A percentile compares a stretch with the other conserved stretches of the same genome.
Conservation (phyloP, 208 protist species). For the Leishmania arabica region DNA sequence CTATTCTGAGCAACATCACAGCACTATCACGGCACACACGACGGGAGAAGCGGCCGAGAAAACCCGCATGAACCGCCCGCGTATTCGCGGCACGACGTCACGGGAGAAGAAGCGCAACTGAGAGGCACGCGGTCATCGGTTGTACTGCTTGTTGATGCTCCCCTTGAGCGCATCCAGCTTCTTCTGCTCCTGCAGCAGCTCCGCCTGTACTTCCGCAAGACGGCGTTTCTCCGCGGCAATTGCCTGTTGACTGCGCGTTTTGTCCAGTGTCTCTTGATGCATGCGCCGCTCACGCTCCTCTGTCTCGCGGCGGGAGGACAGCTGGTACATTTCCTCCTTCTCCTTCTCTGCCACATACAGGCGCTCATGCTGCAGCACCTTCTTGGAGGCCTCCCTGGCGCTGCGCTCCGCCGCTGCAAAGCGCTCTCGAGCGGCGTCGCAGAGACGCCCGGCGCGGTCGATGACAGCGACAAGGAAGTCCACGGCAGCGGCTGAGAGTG, state of each 20-base stretch:
- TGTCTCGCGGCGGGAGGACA: constrained; percentile 39
- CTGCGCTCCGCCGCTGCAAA: constrained; percentile 28
- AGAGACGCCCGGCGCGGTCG: constrained; percentile 31
- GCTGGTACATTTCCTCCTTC: constrained; percentile 53
- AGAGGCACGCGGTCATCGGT: constrained; percentile 6
- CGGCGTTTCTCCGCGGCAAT: constrained; percentile 51
- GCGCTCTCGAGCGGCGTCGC: constrained; percentile 32
- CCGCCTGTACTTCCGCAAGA: constrained; percentile 44
- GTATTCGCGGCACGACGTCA: not conserved
- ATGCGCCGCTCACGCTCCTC: constrained; percentile 59
- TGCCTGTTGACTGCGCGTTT: constrained; percentile 44
- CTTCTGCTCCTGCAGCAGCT: constrained; percentile 41
- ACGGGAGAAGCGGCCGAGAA: not conserved
- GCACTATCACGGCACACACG: not conserved
- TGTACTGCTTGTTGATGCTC: constrained; percentile 69
- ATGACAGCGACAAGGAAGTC: constrained; percentile 50
- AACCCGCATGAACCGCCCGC: not conserved
- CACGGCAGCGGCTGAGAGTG: constrained; percentile 26
- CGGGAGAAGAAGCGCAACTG: not conserved
- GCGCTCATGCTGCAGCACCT: constrained; percentile 32
- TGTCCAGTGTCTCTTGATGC: constrained; percentile 39
- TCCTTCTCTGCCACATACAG: constrained; percentile 54
- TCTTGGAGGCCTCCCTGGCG: constrained; percentile 32
- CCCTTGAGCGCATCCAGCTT: constrained; percentile 50
- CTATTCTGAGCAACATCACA: not conserved